phyloP scores from a whole-genome alignment of 2,329 filamentous ascomycete species.

The Aspergillus candidus region DNA sequence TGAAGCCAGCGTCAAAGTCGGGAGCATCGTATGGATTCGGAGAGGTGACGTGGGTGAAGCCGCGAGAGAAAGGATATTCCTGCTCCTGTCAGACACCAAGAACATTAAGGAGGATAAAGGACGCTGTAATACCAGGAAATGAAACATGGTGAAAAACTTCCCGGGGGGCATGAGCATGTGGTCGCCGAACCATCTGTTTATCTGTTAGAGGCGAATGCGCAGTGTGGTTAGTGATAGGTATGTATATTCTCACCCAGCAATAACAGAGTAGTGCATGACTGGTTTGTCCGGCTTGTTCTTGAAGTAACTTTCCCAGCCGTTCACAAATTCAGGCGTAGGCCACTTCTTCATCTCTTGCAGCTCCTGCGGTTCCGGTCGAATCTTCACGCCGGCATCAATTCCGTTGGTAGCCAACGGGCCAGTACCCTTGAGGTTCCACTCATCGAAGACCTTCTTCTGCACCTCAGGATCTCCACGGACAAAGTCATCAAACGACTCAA shows the following conservation, averaged over 20 bases:
- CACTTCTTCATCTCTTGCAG: conserved; percentile 63
- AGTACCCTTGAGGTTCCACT: conserved; percentile 74
- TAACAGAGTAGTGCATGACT: conserved; percentile 78
- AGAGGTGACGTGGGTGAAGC: conserved; percentile 64
- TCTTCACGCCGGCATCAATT: conserved; percentile 74
- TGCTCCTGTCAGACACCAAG: conserved; percentile 6
- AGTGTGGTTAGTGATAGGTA: no score
- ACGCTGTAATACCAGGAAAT: conserved; percentile 53
- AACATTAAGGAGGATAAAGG: neutral
- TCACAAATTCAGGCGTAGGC: conserved; percentile 64
- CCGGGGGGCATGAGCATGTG: conserved; percentile 61
- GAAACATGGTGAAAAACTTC: conserved; percentile 80
- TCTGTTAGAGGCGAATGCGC: neutral
- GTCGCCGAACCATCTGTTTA: conserved; percentile 38
- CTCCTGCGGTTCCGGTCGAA: conserved; percentile 64
- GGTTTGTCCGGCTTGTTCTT: conserved; percentile 80
- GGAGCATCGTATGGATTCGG: conserved; percentile 66
- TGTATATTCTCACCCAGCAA: conserved; percentile 48
- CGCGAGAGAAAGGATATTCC: conserved; percentile 70
- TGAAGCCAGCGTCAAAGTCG: conserved; percentile 76
- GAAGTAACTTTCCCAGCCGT: conserved; percentile 76
- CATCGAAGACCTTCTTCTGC: conserved; percentile 67
- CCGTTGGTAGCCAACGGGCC: conserved; percentile 72
- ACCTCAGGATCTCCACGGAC: conserved; percentile 65
- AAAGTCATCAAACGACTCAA: conserved; percentile 77